Conservation (phyloP, 352 stramenopile genomes). For the Globisporangium cystogenes region DNA sequence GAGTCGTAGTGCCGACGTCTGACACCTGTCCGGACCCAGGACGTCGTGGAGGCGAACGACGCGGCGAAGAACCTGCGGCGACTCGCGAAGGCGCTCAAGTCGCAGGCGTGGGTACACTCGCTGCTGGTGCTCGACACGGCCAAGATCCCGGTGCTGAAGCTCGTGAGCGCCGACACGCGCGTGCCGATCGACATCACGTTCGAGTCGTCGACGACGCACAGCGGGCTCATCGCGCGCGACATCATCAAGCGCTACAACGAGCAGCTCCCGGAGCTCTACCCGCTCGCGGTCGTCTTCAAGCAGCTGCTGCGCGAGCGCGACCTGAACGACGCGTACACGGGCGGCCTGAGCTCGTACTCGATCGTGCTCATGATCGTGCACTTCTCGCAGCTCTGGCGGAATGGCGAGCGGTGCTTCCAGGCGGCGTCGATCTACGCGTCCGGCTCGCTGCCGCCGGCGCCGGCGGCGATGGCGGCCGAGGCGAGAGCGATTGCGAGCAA, state of each 20-base stretch:
- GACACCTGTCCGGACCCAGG: too few relatives aligned
- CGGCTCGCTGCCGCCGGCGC: slow-evolving; percentile 35
- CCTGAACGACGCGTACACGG: slow-evolving; percentile 90
- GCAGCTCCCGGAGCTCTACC: slow-evolving; percentile 84
- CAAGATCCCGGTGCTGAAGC: slow-evolving; percentile 81
- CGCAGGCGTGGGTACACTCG: slow-evolving; percentile 74
- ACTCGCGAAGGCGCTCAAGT: slow-evolving; percentile 47
- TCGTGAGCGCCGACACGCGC: slow-evolving; percentile 65
- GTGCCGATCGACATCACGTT: slow-evolving; percentile 87
- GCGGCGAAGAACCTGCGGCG: slow-evolving; percentile 49
- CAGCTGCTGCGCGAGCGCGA: slow-evolving; percentile 85
- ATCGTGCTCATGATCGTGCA: slow-evolving; percentile 92
- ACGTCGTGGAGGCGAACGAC: slow-evolving; percentile 66
- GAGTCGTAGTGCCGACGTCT: too few relatives aligned
- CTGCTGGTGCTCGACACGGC: slow-evolving; percentile 77
- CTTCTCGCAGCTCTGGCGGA: slow-evolving; percentile 69
- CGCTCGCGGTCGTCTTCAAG: slow-evolving; percentile 88
- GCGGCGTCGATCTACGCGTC: slow-evolving; percentile 62
- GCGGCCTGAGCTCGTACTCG: slow-evolving; percentile 89
- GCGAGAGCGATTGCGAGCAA: slow-evolving; percentile 2
- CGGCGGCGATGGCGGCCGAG: slow-evolving; percentile 19
- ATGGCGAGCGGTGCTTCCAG: slow-evolving; percentile 44
- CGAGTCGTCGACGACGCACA: slow-evolving; percentile 76
- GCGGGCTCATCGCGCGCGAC: slow-evolving; percentile 71
- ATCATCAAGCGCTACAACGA: slow-evolving; percentile 83